phyloP scores from a whole-genome alignment of 306 rosid genomes.

The Cucumis cinereus region DNA sequence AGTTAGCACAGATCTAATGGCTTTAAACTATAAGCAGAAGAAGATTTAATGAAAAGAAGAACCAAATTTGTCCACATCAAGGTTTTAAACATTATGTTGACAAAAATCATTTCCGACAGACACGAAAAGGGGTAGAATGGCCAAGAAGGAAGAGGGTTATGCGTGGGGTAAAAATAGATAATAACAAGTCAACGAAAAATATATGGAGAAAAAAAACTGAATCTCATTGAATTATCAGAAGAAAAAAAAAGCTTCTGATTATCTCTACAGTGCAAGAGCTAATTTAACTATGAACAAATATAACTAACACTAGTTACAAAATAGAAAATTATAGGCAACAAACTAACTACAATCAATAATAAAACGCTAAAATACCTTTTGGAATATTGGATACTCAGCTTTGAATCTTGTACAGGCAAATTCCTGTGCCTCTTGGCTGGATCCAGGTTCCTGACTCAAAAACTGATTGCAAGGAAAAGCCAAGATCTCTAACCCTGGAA shows the following conservation, averaged over 20 bases:
- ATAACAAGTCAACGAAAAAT: neutral
- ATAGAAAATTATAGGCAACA: neutral
- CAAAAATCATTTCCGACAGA: neutral
- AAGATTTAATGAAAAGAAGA: neutral
- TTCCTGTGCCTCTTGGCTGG: slow-evolving; percentile 55
- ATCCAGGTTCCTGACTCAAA: slow-evolving; percentile 72
- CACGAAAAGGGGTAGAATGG: neutral
- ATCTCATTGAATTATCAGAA: neutral
- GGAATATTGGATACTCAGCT: slow-evolving; percentile 82
- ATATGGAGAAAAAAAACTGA: neutral
- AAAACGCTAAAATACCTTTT: slow-evolving; percentile 38
- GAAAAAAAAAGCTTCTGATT: neutral
- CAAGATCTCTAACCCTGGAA: slow-evolving; percentile 77
- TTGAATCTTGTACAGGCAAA: slow-evolving; percentile 77
- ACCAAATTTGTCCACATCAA: neutral
- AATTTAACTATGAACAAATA: neutral
- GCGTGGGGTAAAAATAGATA: neutral
- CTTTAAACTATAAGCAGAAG: neutral
- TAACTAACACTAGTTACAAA: neutral
- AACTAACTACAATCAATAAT: neutral
- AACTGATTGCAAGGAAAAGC: slow-evolving; percentile 98
- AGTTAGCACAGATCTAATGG: neutral
- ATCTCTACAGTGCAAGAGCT: neutral
- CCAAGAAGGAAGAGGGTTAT: neutral
- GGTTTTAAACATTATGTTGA: neutral